phyloP scores from a whole-genome alignment of 768 basidiomycete species.

The Pisolithus sp. region DNA sequence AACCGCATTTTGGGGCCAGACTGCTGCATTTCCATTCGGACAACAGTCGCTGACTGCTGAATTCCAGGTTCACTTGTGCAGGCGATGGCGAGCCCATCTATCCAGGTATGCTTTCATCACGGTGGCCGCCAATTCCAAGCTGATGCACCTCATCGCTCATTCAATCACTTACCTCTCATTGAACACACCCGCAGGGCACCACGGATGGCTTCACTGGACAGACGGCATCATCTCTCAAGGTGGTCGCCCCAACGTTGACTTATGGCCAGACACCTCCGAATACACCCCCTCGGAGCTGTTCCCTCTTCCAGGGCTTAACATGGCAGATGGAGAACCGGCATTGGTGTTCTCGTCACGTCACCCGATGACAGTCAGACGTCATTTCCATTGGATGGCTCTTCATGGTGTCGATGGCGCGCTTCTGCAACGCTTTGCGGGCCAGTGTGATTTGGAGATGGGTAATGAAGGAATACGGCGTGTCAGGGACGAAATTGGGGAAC shows the following conservation, averaged over 20 bases:
- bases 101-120: slow-evolving; percentile 37
- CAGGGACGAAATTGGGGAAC: slow-evolving; percentile 68
- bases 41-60: neutral
- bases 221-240: slow-evolving; percentile 59
- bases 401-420: slow-evolving; percentile 79
- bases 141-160: neutral
- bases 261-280: slow-evolving; percentile 74
- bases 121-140: neutral
- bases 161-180: neutral
- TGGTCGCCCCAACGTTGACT: slow-evolving; percentile 66
- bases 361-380: slow-evolving; percentile 63
- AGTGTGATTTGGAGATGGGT: slow-evolving; percentile 51
- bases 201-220: slow-evolving; percentile 88
- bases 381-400: slow-evolving; percentile 65
- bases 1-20: neutral
- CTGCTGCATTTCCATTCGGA: neutral
- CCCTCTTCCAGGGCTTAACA: slow-evolving; percentile 59
- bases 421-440: slow-evolving; percentile 68
- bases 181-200: slow-evolving; percentile 41
- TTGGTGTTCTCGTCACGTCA: slow-evolving; percentile 76
- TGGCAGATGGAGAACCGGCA: slow-evolving; percentile 49
- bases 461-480: slow-evolving; percentile 53
- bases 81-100: slow-evolving; percentile 64
- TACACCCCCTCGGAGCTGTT: slow-evolving; percentile 69
- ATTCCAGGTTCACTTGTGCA: slow-evolving; percentile 60